A percentile compares a stretch with the other conserved stretches of the same genome.
Evolutionary conservation across 345 rosid species (phyloP).

Genomic region (Populus euphratica): DNA sequence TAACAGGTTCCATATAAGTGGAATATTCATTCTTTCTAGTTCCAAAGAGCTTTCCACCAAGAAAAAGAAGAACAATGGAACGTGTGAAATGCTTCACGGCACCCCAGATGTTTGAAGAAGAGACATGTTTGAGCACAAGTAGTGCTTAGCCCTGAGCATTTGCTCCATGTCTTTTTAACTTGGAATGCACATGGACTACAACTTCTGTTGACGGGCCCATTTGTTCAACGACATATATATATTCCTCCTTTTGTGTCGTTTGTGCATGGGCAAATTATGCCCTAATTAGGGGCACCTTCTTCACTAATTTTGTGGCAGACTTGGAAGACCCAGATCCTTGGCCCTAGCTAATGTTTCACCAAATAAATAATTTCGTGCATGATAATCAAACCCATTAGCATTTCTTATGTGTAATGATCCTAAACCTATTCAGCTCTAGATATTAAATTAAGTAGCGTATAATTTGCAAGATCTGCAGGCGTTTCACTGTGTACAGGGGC

Average conservation of each 20-base stretch:
- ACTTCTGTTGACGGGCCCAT: background rate
- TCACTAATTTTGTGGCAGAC: background rate
- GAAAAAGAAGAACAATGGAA: background rate
- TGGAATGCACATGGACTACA: background rate
- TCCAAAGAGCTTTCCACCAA: background rate
- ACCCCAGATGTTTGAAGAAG: constrained; percentile 14
- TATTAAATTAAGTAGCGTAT: too few relatives aligned
- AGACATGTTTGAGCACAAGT: background rate
- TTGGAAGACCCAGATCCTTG: background rate
- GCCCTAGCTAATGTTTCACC: background rate
- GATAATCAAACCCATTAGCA: too few relatives aligned
- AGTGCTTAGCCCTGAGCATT: background rate
- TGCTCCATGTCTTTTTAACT: background rate
- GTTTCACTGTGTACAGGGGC: background rate
- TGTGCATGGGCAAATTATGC: background rate
- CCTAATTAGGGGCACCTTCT: background rate
- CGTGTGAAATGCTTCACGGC: background rate
- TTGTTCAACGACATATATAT: background rate
- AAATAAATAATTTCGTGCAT: too few relatives aligned
- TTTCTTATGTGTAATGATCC: too few relatives aligned
- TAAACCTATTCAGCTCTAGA: too few relatives aligned
- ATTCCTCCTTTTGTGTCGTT: constrained; percentile 1
- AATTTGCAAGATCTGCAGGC: too few relatives aligned
- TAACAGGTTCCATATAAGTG: background rate
- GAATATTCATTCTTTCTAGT: background rate